A percentile compares a stretch with the other conserved stretches of the same genome.
Conservation (phyloP, 441 rosid species). For the Adansonia grandidieri region DNA sequence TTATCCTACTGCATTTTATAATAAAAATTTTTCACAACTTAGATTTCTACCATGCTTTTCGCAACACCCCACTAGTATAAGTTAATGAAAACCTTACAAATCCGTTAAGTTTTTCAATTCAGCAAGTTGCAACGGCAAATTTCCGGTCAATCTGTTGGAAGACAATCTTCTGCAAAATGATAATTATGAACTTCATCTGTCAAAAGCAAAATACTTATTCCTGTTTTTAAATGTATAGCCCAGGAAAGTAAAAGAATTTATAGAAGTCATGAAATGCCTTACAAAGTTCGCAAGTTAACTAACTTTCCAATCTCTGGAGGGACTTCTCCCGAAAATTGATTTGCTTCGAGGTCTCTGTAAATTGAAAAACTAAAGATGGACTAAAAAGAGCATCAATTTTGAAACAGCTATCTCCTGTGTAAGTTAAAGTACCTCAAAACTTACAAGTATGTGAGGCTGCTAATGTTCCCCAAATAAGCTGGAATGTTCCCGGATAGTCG, state of each 20-base stretch:
- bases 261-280: constrained; percentile 33
- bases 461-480: constrained; percentile 48
- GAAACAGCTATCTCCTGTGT: background rate
- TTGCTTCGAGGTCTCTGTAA: constrained; percentile 60
- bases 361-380: constrained; percentile 3
- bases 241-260: background rate
- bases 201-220: background rate
- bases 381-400: background rate
- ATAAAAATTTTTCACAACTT: constrained; percentile 13
- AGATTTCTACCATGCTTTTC: background rate
- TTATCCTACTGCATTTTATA: constrained; percentile 53
- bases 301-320: constrained; percentile 63
- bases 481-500: constrained; percentile 68
- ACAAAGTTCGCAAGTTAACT: constrained; percentile 51
- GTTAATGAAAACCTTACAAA: constrained; percentile 41
- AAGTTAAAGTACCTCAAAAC: constrained; percentile 21
- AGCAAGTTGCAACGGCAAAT: constrained; percentile 41
- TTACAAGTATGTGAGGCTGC: constrained; percentile 59
- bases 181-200: constrained; percentile 14
- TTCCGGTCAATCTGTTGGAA: constrained; percentile 48
- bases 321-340: constrained; percentile 61
- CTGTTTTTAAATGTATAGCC: background rate
- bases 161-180: constrained; percentile 43
- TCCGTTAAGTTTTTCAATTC: constrained; percentile 42
- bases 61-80: background rate